Evolutionary conservation across 805 yeast genomes (phyloP), one percentile per base, ranked within the genome.

Genomic region (Candida nitratophila): DNA sequence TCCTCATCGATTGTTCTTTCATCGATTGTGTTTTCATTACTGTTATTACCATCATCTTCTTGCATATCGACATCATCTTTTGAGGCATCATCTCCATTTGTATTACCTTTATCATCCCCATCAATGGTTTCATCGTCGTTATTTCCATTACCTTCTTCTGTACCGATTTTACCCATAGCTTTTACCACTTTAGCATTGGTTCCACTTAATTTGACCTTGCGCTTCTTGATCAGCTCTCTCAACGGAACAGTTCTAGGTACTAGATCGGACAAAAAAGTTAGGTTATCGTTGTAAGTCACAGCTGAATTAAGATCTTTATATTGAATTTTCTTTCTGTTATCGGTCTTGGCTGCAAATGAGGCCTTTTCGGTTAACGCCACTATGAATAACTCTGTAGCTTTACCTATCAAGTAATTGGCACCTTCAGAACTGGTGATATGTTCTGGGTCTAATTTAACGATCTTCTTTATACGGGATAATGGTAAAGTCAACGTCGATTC

Each of bases 311-410:
- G 76, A 59, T 86, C 95, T 40, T 74, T 71, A 60, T 86, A 86
- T 44, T 70, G 73, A n/a, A 86, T 64, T 51, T 81, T 82, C 66
- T 83, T 82, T 39, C 91, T 66, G 49, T 79, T 78, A 26, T 78
- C 83, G 32, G 79, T 66, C 51, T 79, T 76, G 29, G 95, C 85
- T 20, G 71, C 67, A 44, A 81, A 61, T 6, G 79, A 68, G 0
- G 93, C 89, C 56, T 83, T 86, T 56, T 81, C 87, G 1, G 86
- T 73, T 47, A 85, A 70, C 54, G 79, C 76, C 60, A 80, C 81
- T 20, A 85, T 71, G 56, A 86, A 86, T 20, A 83, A 63, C 54
- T 86, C 93, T 0, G 91, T 79, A 9, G 93, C 89, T n/a, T 83
- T 71, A 2, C 86, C 87, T 7, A 86, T 69, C 15, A 87, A 74